Base-by-base conservation (phyloP, 2,329 filamentous ascomycete genomes). In the Colletotrichum caudatum region DNA sequence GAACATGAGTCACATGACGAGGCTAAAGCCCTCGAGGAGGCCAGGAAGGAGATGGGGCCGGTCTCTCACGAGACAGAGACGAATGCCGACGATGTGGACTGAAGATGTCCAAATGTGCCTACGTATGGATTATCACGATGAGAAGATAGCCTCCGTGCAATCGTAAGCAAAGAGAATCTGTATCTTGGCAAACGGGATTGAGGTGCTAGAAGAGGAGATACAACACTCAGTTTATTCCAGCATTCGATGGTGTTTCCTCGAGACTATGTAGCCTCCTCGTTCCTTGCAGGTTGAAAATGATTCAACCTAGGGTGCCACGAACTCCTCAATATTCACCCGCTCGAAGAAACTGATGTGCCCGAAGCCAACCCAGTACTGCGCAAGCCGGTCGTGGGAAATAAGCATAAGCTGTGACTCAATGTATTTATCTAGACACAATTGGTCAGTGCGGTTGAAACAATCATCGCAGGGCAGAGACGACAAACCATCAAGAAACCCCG, bases 401-500 rank as follows among this genome's bases (percentile, higher is more conserved):
- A 98, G 85, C 60, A 97, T 90, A 29, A 98, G 85, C 75, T 95
- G 90, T 0, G 91, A 92, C 3, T 91, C 85, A 61, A 95, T 92
- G 76, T 90, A 97, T 70, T 87, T 87, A 76, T 94, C 93, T 95
- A 64, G 4, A 70, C n/a, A 33, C 23, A 1, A 41, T 41, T 46
- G 48, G 48, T 61, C 26, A 71, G 48, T 41, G 33, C n/a, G 9
- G 20, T 35, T 53, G 12, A 37, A 56, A 20, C 5, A 26, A 11
- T 23, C 16, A 23, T 35, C 7, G 50, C 35, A 18, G 11, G 23
- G 16, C 23, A 58, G 29, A 37, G 33, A 20, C 6, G 6, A 74
- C 91, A 84, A 79, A 96, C 94, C 92, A 76, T 91, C 84, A 53
- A 84, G 79, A 78, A 96, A 98, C 1, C 91, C 92, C 14, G 87